Base-by-base conservation (phyloP, 208 protist species). In the Paratrypanosoma confusum region DNA sequence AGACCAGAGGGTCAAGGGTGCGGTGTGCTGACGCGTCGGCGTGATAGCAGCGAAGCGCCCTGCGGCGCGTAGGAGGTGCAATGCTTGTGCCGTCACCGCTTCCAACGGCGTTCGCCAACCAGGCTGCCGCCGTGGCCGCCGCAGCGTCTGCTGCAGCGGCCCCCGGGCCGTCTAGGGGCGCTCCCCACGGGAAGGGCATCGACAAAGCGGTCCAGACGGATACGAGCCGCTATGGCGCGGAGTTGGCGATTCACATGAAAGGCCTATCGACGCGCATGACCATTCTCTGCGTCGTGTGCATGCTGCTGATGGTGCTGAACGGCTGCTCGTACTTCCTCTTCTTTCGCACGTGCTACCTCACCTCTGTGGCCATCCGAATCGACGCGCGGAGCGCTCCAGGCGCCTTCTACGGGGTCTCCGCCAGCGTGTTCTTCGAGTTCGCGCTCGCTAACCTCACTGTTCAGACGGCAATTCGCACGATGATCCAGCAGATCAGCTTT, bases 291-390 rank as follows among this genome's bases (percentile, higher is more conserved):
- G 18, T 57, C 13, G 10, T 36, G 16, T 25, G 21, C 14, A 5
- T 1, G 11, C 5, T 56, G 0, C 31, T 70, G 13, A 50, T 34
- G 44, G 26, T 64, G 16, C 26, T 70, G 3, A 70, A 70, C 31
- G 62, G 62, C 8, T 51, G 34, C 20, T 46, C 36, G 20, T 70
- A 70, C 45, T 62, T 53, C 32, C 27, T 70, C 0, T 70, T 52
- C 24, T 70, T 54, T 54, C 49, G 50, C n/a, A n/a, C n/a, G n/a
- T n/a, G n/a, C n/a, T n/a, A n/a, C 27, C 5, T 20, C 18, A 21
- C 1, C 13, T 53, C 31, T 16, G n/a, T 27, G 6, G 8, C 5
- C 20, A 39, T 25, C 27, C 25, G 18, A 26, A 20, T 13, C 28
- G 5, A 4, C 3, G n/a, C 34, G 0, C 21, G 3, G 5, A 11